Conservation (phyloP, 1,284 basidiomycete species). For the Naganishia albida region DNA sequence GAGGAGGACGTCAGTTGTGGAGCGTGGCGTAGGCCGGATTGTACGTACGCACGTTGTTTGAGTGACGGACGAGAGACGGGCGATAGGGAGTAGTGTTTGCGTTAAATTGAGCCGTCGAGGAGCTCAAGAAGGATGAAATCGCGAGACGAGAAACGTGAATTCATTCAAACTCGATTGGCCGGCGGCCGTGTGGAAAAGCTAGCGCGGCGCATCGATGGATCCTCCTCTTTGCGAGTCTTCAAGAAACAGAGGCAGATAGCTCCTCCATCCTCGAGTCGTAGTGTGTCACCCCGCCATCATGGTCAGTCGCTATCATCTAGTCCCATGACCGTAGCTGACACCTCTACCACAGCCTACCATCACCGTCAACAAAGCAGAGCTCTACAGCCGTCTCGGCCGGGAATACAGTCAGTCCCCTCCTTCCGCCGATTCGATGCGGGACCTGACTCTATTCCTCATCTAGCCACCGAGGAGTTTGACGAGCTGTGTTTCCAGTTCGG, state of each 20-base stretch:
- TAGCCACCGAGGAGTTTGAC: conserved; percentile 92
- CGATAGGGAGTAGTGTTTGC: no score
- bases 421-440: neutral
- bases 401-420: conserved; percentile 68
- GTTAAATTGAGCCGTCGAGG: no score
- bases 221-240: no score
- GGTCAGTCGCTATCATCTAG: neutral
- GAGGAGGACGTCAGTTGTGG: neutral
- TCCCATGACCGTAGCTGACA: neutral
- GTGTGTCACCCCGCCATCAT: neutral
- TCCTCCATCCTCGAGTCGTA: neutral
- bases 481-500: conserved; percentile 96
- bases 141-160: no score
- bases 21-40: no score
- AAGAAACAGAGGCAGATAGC: neutral
- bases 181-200: no score
- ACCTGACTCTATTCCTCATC: conserved; percentile 16
- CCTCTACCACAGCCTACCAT: conserved; percentile 71
- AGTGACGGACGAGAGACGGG: neutral
- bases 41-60: no score
- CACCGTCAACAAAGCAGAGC: conserved; percentile 90
- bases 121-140: no score
- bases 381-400: conserved; percentile 81
- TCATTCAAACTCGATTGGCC: no score
- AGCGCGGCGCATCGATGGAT: no score